Conservation (phyloP, 2,329 filamentous ascomycete species). For the Metarhizium brunneum region DNA sequence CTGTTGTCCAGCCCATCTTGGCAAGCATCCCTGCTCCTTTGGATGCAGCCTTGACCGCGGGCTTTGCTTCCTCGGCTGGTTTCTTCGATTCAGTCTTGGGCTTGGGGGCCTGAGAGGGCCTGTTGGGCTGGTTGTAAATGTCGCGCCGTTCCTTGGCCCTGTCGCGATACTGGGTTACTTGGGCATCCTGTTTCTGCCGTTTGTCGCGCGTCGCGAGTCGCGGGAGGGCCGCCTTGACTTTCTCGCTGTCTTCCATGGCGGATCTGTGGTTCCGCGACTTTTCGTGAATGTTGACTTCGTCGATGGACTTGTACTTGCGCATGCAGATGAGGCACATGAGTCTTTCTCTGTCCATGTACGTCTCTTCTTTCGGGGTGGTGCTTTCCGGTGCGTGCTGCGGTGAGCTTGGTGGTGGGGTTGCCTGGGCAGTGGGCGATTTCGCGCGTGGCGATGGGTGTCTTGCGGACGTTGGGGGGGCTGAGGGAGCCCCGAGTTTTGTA, state of each 20-base stretch:
- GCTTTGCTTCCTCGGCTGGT: slow-evolving; percentile 11
- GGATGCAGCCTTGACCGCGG: slow-evolving; percentile 28
- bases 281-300: slow-evolving; percentile 33
- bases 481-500: not conserved
- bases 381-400: not conserved
- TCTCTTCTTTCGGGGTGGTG: slow-evolving; percentile 18
- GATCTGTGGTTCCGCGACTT: slow-evolving; percentile 32
- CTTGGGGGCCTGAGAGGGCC: slow-evolving; percentile 32
- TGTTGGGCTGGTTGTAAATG: slow-evolving; percentile 51
- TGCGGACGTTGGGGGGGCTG: not conserved
- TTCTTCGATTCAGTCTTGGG: slow-evolving; percentile 22
- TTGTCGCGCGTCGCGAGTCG: slow-evolving; percentile 30
- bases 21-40: slow-evolving; percentile 60
- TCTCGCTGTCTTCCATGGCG: slow-evolving; percentile 29
- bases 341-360: slow-evolving; percentile 49
- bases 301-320: slow-evolving; percentile 35
- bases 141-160: slow-evolving; percentile 58
- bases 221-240: slow-evolving; percentile 39
- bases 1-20: slow-evolving; percentile 64
- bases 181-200: slow-evolving; percentile 19
- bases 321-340: slow-evolving; percentile 36
- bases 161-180: slow-evolving; percentile 45
- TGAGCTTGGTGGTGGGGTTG: not conserved
- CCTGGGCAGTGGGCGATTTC: not conserved
- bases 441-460: not conserved